Conservation (phyloP, 345 rosid genomes). For the Syzygium grande region DNA sequence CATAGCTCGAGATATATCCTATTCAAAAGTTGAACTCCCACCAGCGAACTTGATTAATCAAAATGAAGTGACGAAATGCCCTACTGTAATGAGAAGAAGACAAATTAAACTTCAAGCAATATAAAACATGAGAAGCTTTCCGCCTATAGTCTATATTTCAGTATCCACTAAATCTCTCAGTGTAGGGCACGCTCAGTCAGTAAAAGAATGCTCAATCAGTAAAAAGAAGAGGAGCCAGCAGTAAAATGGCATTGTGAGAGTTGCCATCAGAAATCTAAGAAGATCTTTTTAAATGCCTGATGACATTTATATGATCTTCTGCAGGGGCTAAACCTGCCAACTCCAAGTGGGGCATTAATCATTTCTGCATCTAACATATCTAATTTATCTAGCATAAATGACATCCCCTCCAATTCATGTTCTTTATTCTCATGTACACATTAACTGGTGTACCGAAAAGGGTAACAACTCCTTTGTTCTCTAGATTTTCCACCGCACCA, state of each 20-base stretch:
- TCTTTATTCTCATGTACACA: neutral
- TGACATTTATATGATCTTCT: neutral
- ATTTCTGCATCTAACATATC: neutral
- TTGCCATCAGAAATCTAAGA: too few species aligned
- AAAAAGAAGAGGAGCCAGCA: too few species aligned
- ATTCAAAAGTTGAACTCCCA: neutral
- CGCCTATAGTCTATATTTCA: neutral
- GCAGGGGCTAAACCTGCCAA: neutral
- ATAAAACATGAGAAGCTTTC: neutral
- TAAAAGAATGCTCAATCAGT: too few species aligned
- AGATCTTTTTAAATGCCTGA: neutral
- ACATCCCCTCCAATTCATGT: neutral
- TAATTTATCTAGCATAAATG: neutral
- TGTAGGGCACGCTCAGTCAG: too few species aligned
- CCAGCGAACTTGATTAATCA: neutral
- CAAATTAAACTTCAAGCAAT: neutral
- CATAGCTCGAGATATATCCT: neutral
- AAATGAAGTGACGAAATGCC: neutral
- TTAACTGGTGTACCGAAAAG: accelerated
- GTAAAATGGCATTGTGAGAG: neutral
- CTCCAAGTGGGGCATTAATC: neutral
- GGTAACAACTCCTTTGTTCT: too few species aligned
- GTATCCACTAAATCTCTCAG: too few species aligned
- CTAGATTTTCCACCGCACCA: accelerated
- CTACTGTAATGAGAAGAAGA: neutral